These are phyloP conservation scores for Lactuca sativa DNA, from an alignment of 129 eudicot genomes.

Conservation along the genomic window DNA sequence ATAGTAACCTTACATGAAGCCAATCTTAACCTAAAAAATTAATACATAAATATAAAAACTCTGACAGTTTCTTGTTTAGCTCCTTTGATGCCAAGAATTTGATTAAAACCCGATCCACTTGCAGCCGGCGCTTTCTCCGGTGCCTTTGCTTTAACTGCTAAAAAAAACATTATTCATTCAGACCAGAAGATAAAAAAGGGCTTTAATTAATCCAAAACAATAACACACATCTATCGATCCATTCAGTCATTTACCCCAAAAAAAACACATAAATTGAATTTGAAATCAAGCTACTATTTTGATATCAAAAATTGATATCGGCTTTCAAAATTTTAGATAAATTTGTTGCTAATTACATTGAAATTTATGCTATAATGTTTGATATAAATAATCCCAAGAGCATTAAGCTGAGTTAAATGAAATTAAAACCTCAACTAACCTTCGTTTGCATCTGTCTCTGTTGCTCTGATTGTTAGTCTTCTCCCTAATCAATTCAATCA, in stretches of 20 bases:
- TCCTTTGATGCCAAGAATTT: conserved; percentile 98
- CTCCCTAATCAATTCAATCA: conserved; percentile 39
- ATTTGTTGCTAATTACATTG: neutral
- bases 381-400: neutral
- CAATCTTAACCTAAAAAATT: neutral
- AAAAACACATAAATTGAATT: neutral
- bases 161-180: conserved; percentile 6
- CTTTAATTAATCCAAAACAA: neutral
- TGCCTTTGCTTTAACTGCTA: conserved; percentile 67
- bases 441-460: conserved; percentile 91
- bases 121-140: conserved; percentile 88
- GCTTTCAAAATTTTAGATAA: neutral
- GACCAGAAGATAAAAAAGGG: neutral
- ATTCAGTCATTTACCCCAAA: conserved; percentile 8
- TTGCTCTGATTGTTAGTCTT: conserved; percentile 64
- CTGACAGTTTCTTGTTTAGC: conserved; percentile 89
- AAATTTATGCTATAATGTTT: neutral
- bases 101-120: conserved; percentile 80
- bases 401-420: conserved; percentile 7
- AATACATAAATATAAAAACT: conserved; percentile 9
- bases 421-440: conserved; percentile 37
- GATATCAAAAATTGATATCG: neutral
- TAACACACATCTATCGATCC: neutral
- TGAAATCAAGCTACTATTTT: neutral
- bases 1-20: neutral